Evolutionary conservation across 768 basidiomycete species (phyloP).

Genomic region (Russula sp.): DNA sequence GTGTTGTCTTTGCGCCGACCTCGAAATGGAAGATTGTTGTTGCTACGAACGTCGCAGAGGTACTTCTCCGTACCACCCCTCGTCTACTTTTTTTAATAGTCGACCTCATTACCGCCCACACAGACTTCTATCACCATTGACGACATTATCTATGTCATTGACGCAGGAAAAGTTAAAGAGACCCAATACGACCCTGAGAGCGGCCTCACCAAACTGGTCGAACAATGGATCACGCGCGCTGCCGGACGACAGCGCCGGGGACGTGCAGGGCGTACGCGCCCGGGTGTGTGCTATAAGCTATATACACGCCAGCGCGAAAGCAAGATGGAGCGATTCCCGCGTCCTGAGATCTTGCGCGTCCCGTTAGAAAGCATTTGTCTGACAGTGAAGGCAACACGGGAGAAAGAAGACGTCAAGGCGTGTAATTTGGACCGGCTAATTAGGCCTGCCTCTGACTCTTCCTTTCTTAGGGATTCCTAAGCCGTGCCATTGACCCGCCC

Average conservation of each 20-base stretch:
- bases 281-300: conserved; percentile 84
- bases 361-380: conserved; percentile 81
- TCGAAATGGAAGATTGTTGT: conserved; percentile 79
- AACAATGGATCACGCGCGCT: conserved; percentile 75
- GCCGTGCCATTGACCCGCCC: conserved; percentile 82
- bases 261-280: conserved; percentile 82
- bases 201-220: conserved; percentile 71
- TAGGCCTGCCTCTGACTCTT: not conserved
- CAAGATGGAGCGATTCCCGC: conserved; percentile 66
- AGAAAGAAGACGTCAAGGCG: conserved; percentile 76
- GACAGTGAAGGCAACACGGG: conserved; percentile 75
- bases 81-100: not conserved
- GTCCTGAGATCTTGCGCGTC: conserved; percentile 85
- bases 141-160: conserved; percentile 82
- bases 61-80: conserved; percentile 34
- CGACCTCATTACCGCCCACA: conserved; percentile 10
- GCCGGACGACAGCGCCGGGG: conserved; percentile 83
- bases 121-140: conserved; percentile 91
- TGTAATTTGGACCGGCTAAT: not conserved
- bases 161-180: conserved; percentile 84
- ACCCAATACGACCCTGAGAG: conserved; percentile 67
- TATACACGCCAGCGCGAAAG: conserved; percentile 73
- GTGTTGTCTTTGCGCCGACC: conserved; percentile 63
- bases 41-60: conserved; percentile 91
- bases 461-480: conserved; percentile 52